Evolutionary conservation across 306 rosid species (phyloP).

Genomic region (Cucurbita argyrosperma): DNA sequence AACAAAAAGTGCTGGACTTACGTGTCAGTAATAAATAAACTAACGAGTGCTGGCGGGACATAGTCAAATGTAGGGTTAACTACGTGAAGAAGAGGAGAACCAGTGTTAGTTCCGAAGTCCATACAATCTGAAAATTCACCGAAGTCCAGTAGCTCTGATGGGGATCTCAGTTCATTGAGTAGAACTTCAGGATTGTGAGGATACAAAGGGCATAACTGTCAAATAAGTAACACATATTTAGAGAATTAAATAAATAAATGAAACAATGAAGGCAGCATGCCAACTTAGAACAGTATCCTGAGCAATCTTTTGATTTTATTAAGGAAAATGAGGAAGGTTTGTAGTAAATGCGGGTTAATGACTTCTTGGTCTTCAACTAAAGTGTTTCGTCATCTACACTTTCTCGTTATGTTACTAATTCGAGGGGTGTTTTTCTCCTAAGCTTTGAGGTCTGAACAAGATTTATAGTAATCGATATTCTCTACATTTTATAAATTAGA

Average conservation of each 20-base stretch:
- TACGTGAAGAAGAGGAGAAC: conserved; percentile 69
- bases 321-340: neutral
- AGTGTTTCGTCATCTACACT: too few relatives aligned
- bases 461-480: neutral
- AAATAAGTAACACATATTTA: conserved; percentile 9
- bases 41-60: conserved; percentile 87
- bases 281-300: neutral
- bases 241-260: neutral
- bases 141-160: conserved; percentile 91
- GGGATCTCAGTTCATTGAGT: conserved; percentile 87
- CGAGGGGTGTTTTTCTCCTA: neutral
- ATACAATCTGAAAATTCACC: conserved; percentile 94
- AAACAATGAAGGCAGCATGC: neutral
- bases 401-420: too few relatives aligned
- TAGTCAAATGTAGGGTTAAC: conserved; percentile 88
- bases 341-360: neutral
- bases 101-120: conserved; percentile 65
- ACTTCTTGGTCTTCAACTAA: too few relatives aligned
- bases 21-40: conserved; percentile 91
- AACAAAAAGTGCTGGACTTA: conserved; percentile 31
- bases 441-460: neutral
- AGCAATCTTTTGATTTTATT: neutral
- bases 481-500: neutral
- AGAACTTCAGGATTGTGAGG: conserved; percentile 92
- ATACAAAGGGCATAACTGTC: conserved; percentile 87